These are phyloP conservation scores for Trypanosoma scelopori DNA, from an alignment of 208 protist genomes.

Conservation along the genomic window DNA sequence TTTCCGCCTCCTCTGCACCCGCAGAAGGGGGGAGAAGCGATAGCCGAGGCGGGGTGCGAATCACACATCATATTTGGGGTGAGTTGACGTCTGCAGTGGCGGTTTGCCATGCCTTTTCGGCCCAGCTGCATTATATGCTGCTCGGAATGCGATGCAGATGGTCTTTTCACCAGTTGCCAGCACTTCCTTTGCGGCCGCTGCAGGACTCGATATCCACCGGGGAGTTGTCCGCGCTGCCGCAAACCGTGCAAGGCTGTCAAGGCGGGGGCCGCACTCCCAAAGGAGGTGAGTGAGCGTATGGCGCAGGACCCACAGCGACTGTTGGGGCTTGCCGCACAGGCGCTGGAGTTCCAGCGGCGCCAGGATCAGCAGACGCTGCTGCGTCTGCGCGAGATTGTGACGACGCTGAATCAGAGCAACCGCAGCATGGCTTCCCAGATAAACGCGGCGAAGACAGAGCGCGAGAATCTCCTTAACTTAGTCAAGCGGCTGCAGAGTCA, in stretches of 20 bases:
- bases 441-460: conserved; percentile 25
- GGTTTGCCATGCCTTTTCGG: conserved; percentile 55
- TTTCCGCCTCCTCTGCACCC: too few relatives aligned
- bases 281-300: conserved; percentile 39
- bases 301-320: conserved; percentile 37
- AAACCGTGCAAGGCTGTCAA: conserved; percentile 47
- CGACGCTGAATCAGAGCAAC: conserved; percentile 54
- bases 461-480: conserved; percentile 20
- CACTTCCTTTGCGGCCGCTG: conserved; percentile 89
- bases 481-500: conserved; percentile 29
- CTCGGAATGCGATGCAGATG: conserved; percentile 62
- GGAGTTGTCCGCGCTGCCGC: conserved; percentile 68
- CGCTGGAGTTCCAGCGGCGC: conserved; percentile 51
- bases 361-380: conserved; percentile 57
- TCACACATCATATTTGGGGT: background rate
- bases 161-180: conserved; percentile 72
- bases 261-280: conserved; percentile 36
- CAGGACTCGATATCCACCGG: conserved; percentile 43
- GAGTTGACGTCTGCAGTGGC: background rate
- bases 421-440: conserved; percentile 33
- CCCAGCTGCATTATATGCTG: conserved; percentile 85
- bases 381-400: conserved; percentile 70
- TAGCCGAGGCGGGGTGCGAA: too few relatives aligned
- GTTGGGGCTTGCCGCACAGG: conserved; percentile 33
- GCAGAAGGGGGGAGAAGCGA: too few relatives aligned